These are phyloP conservation scores for Chloranthus sessilifolius DNA, from an alignment of 164 flowering plant species.

Conservation along the genomic window DNA sequence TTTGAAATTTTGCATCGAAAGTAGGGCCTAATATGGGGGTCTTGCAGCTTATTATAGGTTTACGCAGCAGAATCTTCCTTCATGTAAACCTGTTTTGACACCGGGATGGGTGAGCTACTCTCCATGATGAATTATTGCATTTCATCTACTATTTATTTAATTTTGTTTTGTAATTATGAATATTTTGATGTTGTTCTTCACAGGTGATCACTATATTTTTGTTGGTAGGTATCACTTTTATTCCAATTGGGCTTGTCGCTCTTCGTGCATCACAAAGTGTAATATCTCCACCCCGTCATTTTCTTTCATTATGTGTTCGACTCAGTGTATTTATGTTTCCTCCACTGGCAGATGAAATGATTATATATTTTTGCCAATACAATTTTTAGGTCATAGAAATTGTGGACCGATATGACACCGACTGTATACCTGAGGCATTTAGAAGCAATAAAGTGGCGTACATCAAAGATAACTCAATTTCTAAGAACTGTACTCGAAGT, in stretches of 20 bases:
- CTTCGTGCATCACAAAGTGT: slow-evolving; percentile 62
- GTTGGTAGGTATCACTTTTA: slow-evolving; percentile 47
- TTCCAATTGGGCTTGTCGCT: slow-evolving; percentile 62
- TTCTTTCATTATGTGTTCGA: background rate
- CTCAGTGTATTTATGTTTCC: background rate
- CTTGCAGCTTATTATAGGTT: slow-evolving; percentile 55
- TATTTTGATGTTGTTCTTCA: slow-evolving; percentile 8
- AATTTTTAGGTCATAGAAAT: slow-evolving; percentile 65
- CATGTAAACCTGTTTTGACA: slow-evolving; percentile 83
- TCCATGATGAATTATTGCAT: background rate
- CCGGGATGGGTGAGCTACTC: slow-evolving; percentile 56
- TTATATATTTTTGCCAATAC: background rate
- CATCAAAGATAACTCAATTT: slow-evolving; percentile 44
- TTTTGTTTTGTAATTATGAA: background rate
- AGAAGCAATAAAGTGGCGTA: slow-evolving; percentile 55
- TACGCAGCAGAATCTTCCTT: slow-evolving; percentile 79
- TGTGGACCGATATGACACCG: slow-evolving; percentile 69
- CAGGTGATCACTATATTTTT: slow-evolving; percentile 68
- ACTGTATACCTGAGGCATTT: slow-evolving; percentile 53
- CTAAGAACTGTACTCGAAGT: slow-evolving; percentile 54
- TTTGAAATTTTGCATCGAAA: background rate
- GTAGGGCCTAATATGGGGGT: slow-evolving; percentile 11
- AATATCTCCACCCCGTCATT: slow-evolving; percentile 16
- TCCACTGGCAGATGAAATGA: background rate
- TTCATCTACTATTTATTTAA: background rate